Evolutionary conservation across 352 stramenopile genomes (phyloP).

Genomic region (Phytophthora europaea): DNA sequence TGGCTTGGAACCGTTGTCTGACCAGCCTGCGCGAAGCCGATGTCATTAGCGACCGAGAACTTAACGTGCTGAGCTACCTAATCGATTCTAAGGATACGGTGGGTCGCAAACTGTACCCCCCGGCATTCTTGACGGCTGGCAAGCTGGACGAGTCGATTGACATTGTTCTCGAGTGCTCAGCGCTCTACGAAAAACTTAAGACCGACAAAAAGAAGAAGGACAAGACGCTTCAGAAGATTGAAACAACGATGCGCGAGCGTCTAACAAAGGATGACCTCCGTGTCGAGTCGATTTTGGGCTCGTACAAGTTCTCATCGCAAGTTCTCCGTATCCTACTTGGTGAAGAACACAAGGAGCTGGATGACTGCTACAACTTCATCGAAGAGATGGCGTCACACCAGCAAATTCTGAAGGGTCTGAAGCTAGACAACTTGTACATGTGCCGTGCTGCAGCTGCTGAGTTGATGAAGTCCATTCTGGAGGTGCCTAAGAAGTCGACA

Average conservation of each 20-base stretch:
- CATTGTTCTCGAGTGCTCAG: slow-evolving; percentile 84
- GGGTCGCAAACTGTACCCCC: slow-evolving; percentile 78
- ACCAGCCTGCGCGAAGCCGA: slow-evolving; percentile 79
- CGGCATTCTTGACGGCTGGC: slow-evolving; percentile 83
- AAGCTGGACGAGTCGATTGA: slow-evolving; percentile 89
- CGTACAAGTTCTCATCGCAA: slow-evolving; percentile 90
- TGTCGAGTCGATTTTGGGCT: slow-evolving; percentile 85
- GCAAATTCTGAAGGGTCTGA: slow-evolving; percentile 80
- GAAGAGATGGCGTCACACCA: slow-evolving; percentile 84
- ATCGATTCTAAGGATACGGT: slow-evolving; percentile 84
- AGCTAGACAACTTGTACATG: slow-evolving; percentile 78
- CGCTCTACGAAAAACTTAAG: slow-evolving; percentile 84
- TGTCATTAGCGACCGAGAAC: slow-evolving; percentile 82
- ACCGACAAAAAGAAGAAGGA: slow-evolving; percentile 91
- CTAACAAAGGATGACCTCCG: slow-evolving; percentile 86
- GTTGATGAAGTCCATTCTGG: slow-evolving; percentile 87
- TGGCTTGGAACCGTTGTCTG: slow-evolving; percentile 88
- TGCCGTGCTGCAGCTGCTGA: slow-evolving; percentile 73
- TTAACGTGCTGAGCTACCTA: slow-evolving; percentile 87
- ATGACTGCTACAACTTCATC: slow-evolving; percentile 88
- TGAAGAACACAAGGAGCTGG: slow-evolving; percentile 86
- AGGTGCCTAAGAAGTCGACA: slow-evolving; percentile 78
- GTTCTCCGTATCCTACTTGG: slow-evolving; percentile 80
- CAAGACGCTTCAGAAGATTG: slow-evolving; percentile 88
- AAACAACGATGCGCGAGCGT: slow-evolving; percentile 83